phyloP scores from a whole-genome alignment of 2,329 filamentous ascomycete genomes.

The Colletotrichum sp. region DNA sequence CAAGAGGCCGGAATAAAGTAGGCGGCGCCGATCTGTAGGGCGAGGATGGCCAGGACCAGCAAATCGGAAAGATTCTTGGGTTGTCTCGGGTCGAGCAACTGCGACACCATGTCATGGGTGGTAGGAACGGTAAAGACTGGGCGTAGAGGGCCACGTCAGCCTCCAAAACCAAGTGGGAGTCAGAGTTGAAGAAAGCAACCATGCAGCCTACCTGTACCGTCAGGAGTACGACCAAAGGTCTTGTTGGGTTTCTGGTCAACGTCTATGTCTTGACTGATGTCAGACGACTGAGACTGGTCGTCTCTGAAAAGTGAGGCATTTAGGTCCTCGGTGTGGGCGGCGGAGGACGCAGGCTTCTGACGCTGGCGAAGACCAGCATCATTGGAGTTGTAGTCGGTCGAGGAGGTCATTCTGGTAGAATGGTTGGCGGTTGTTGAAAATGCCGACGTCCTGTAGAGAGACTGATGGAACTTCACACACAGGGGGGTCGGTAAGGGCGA shows the following conservation, averaged over 20 bases:
- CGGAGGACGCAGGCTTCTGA: background rate
- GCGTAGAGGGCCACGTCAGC: background rate
- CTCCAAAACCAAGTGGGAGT: background rate
- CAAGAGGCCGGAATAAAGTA: constrained; percentile 73
- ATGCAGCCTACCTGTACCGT: constrained; percentile 78
- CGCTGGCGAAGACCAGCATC: constrained; percentile 19
- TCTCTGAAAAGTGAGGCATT: background rate
- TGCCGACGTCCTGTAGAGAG: background rate
- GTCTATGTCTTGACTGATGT: background rate
- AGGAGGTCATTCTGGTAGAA: constrained; percentile 24
- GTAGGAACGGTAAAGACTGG: constrained; percentile 93
- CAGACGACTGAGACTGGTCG: background rate
- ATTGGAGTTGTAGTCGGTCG: constrained; percentile 17
- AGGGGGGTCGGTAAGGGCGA: constrained; percentile 20
- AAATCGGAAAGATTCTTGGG: constrained; percentile 93
- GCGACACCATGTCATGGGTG: constrained; percentile 99
- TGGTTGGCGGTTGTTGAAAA: background rate
- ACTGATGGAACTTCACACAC: constrained; percentile 5
- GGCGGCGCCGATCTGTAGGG: constrained; percentile 74
- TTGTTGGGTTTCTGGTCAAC: constrained; percentile 56
- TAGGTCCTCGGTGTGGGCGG: background rate
- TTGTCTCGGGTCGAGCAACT: constrained; percentile 91
- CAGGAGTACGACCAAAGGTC: constrained; percentile 89
- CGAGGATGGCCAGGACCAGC: constrained; percentile 79
- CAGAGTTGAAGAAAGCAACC: background rate